These are phyloP conservation scores for Pulveroboletus sp. DNA, from an alignment of 768 basidiomycete genomes.

Conservation along the genomic window DNA sequence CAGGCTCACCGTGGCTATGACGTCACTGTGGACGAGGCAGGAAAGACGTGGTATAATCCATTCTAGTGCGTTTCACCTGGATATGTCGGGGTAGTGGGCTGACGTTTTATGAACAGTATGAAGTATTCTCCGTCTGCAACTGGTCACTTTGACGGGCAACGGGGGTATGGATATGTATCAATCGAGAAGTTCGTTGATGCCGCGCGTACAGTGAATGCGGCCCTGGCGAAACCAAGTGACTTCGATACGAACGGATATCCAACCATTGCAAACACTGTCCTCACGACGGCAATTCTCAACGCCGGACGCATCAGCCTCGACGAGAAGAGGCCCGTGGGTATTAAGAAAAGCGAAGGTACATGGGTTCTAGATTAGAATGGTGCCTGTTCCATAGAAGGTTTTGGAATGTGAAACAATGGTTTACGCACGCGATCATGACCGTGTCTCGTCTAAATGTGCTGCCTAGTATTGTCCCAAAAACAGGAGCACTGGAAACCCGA, in stretches of 20 bases:
- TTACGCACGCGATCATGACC: conserved; percentile 2
- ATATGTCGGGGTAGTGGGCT: background rate
- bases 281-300: conserved; percentile 84
- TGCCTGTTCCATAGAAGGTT: background rate
- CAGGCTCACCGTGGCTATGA: conserved; percentile 95
- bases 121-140: conserved; percentile 91
- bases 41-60: conserved; percentile 84
- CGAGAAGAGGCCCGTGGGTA: conserved; percentile 79
- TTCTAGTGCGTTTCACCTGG: conserved; percentile 68
- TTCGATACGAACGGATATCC: conserved; percentile 81
- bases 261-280: conserved; percentile 84
- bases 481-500: background rate
- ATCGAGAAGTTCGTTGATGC: conserved; percentile 92
- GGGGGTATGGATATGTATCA: conserved; percentile 88
- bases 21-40: conserved; percentile 78
- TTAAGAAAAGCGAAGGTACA: conserved; percentile 58
- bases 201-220: conserved; percentile 72
- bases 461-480: too few species aligned
- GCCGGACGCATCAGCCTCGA: conserved; percentile 88
- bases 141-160: conserved; percentile 92
- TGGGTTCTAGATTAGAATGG: conserved; percentile 64
- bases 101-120: too few species aligned
- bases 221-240: conserved; percentile 57
- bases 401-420: conserved; percentile 12
- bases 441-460: too few species aligned